These are phyloP conservation scores for Ceratocystis variospora DNA, from an alignment of 2,329 filamentous ascomycete genomes.

Conservation along the genomic window DNA sequence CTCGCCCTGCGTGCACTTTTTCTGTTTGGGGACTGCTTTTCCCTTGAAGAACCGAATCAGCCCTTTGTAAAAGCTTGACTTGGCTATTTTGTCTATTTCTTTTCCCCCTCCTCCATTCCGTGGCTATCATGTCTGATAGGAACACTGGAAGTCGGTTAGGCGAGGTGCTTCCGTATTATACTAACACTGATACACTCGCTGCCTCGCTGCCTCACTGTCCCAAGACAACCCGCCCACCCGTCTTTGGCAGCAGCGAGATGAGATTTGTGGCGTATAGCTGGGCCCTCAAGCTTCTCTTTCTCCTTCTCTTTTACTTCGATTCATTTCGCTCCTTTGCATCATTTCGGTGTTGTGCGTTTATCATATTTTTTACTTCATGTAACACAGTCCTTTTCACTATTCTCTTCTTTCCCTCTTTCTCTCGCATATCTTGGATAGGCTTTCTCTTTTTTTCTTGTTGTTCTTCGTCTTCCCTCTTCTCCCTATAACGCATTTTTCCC, in stretches of 20 bases:
- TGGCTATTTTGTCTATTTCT: neutral
- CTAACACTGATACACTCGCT: too few species aligned
- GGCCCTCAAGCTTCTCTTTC: neutral
- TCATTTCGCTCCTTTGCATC: slow-evolving; percentile 10
- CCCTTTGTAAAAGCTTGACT: neutral
- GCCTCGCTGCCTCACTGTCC: too few species aligned
- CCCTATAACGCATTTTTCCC: slow-evolving; percentile 11
- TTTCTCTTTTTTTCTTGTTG: slow-evolving; percentile 4
- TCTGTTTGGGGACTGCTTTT: neutral
- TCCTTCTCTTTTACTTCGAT: slow-evolving; percentile 6
- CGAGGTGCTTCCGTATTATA: neutral
- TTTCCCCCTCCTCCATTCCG: neutral
- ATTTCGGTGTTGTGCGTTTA: neutral
- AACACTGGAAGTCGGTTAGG: neutral
- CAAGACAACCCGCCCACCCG: too few species aligned
- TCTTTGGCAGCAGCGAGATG: too few species aligned
- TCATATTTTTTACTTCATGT: slow-evolving; percentile 2
- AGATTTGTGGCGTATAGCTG: too few species aligned
- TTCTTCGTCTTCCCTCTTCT: slow-evolving; percentile 7
- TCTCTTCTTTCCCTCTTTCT: neutral
- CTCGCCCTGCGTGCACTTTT: neutral
- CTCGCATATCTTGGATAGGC: neutral
- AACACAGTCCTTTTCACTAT: slow-evolving; percentile 3
- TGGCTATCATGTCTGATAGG: slow-evolving; percentile 5
- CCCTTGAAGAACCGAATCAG: neutral